A percentile compares a stretch with the other conserved stretches of the same genome.
phyloP scores from a whole-genome alignment of 73 alveolate genomes.

The Paramecium tetraurelia region DNA sequence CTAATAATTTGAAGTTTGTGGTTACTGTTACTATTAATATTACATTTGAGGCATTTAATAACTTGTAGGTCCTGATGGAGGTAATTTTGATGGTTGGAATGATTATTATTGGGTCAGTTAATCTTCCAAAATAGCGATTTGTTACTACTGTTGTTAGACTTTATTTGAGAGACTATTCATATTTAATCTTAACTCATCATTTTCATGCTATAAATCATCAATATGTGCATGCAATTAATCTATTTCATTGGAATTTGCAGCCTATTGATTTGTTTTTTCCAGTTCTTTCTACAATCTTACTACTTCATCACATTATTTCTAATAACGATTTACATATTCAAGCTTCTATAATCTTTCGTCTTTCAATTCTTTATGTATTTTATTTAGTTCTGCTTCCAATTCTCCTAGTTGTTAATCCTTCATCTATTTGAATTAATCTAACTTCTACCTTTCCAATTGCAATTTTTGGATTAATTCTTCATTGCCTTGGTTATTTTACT shows the following conservation, averaged over 20 bases:
- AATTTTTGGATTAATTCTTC: neutral
- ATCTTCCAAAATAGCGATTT: neutral
- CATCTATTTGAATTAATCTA: neutral
- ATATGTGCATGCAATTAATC: neutral
- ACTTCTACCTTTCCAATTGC: neutral
- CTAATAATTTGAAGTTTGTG: neutral
- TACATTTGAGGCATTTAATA: neutral
- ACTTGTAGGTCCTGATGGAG: neutral
- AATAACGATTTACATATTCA: neutral
- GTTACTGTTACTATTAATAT: neutral
- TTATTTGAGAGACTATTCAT: neutral
- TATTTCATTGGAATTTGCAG: neutral
- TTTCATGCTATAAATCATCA: neutral
- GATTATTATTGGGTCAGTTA: neutral
- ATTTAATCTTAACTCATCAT: neutral
- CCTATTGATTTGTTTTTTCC: neutral
- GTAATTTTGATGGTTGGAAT: neutral
- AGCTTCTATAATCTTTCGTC: neutral
- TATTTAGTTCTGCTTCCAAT: neutral
- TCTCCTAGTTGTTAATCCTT: neutral
- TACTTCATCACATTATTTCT: neutral
- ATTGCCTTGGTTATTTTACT: neutral
- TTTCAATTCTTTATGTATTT: neutral
- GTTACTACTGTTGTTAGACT: neutral
- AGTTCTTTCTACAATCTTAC: neutral